A percentile compares a stretch with the other conserved stretches of the same genome.
These are phyloP conservation scores for Sarocladiaceae sp. DNA, from an alignment of 2,329 filamentous ascomycete genomes.

Conservation along the genomic window DNA sequence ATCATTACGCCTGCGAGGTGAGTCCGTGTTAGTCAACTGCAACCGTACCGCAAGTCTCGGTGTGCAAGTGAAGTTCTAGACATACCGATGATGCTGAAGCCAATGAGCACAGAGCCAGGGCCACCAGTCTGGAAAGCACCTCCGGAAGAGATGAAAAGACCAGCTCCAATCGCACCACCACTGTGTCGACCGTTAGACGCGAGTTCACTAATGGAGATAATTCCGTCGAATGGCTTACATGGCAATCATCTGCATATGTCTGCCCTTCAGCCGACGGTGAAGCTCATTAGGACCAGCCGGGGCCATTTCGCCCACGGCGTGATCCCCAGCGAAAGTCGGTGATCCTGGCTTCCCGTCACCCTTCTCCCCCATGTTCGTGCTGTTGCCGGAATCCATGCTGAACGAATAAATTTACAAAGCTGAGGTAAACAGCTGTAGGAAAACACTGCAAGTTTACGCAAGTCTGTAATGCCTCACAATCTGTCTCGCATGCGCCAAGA, in stretches of 20 bases:
- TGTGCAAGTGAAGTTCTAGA: conserved; percentile 73
- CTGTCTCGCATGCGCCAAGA: neutral
- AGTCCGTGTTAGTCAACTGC: neutral
- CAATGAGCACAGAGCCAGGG: conserved; percentile 66
- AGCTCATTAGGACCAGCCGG: neutral
- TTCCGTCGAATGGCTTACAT: neutral
- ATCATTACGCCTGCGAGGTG: neutral
- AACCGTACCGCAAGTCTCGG: too few species aligned
- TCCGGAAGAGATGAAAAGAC: conserved; percentile 1
- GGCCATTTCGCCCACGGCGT: neutral
- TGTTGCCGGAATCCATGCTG: neutral
- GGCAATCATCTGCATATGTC: conserved; percentile 5
- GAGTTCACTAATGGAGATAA: neutral
- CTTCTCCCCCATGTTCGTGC: neutral
- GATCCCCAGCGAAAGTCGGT: neutral
- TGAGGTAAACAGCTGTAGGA: neutral
- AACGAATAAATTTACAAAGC: neutral
- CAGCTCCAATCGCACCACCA: conserved; percentile 1
- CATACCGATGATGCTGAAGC: conserved; percentile 66
- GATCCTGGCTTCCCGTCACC: neutral
- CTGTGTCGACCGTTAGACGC: neutral
- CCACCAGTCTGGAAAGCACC: conserved; percentile 31
- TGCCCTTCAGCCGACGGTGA: conserved; percentile 3
- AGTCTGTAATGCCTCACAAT: neutral
- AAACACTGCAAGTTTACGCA: neutral